Percentiles rank a stretch among this genome's conserved stretches.
Evolutionary conservation across 495 filamentous ascomycete species (phyloP).

Genomic region (Apodospora peruviana): DNA sequence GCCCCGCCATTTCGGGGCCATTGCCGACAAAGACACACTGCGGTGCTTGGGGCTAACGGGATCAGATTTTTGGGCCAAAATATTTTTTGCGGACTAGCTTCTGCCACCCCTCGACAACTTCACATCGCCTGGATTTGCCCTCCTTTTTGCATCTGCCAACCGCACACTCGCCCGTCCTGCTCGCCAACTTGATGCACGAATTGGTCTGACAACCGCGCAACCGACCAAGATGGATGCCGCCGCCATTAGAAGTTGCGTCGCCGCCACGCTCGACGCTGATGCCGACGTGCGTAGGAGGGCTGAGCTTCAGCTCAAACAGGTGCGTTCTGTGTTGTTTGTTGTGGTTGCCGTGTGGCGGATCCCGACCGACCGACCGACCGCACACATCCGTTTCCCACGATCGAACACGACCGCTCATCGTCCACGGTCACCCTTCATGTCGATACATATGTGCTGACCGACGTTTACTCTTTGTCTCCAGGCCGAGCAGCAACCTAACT

Average conservation of each 20-base stretch:
- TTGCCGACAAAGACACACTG: not conserved
- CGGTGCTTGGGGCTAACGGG: not conserved
- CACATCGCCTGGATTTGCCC: conserved; percentile 1
- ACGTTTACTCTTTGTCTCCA: conserved; percentile 28
- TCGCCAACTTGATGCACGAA: conserved; percentile 24
- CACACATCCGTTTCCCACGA: too few species aligned
- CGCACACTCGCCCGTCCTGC: conserved; percentile 4
- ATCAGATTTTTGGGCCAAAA: conserved; percentile 29
- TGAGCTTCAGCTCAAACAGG: conserved; percentile 90
- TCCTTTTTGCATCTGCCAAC: conserved; percentile 7
- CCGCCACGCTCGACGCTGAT: conserved; percentile 80
- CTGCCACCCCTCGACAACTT: conserved; percentile 14
- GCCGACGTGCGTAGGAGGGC: conserved; percentile 78
- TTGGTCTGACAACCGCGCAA: conserved; percentile 18
- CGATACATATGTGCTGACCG: conserved; percentile 8
- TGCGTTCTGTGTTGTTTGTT: conserved; percentile 39
- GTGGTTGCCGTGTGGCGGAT: not conserved
- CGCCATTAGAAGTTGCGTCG: conserved; percentile 79
- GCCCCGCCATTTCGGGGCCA: conserved; percentile 16
- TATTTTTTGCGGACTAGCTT: conserved; percentile 31
- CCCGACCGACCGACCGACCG: too few species aligned
- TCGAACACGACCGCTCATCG: too few species aligned
- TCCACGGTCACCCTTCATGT: not conserved
- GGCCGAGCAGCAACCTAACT: conserved; percentile 88
- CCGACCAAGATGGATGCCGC: conserved; percentile 71